phyloP scores from a whole-genome alignment of 371 early-diverging fungal species.

The Rhizopus delemar region DNA sequence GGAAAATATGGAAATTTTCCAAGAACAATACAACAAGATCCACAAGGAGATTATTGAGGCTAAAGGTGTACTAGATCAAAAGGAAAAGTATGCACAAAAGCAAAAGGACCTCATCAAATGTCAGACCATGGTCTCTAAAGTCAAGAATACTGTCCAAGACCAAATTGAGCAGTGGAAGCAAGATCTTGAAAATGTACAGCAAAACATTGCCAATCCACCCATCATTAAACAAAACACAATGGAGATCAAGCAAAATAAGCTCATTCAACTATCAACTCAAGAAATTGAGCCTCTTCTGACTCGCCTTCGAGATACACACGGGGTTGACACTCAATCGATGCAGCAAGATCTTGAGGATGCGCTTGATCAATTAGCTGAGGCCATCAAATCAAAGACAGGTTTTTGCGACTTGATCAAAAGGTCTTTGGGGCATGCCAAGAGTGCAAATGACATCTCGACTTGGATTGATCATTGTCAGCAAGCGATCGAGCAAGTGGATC shows the following conservation, averaged over 20 bases:
- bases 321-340: not conserved
- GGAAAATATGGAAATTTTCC: constrained; percentile 6
- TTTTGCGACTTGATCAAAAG: constrained; percentile 28
- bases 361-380: not conserved
- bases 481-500: constrained; percentile 28
- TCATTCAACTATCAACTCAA: not conserved
- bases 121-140: not conserved
- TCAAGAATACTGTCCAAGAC: not conserved
- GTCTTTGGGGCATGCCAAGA: constrained; percentile 35
- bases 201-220: not conserved
- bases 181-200: not conserved
- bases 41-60: not conserved
- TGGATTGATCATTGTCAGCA: constrained; percentile 40
- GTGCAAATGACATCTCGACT: constrained; percentile 28
- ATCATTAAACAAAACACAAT: not conserved
- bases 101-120: constrained; percentile 8
- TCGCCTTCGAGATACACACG: not conserved
- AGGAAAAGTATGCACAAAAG: constrained; percentile 2
- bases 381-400: not conserved
- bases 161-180: not conserved
- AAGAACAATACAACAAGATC: not conserved
- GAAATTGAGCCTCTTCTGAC: not conserved
- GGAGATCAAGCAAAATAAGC: not conserved
- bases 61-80: constrained; percentile 2
- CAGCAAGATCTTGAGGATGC: not conserved